Conservation (phyloP, 345 rosid species). For the Boechera divaricarpa region DNA sequence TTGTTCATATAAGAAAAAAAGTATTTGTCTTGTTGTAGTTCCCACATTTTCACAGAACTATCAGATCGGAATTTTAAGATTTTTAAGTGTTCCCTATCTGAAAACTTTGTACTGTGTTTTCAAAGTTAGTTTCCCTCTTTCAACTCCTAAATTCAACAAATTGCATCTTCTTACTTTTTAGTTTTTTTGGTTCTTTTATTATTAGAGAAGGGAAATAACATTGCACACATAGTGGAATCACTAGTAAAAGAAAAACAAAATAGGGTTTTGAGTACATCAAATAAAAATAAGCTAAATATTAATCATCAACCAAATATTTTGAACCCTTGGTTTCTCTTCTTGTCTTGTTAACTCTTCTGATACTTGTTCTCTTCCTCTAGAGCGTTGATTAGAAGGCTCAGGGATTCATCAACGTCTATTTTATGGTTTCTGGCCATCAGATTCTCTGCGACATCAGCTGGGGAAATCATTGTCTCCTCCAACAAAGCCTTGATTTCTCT, state of each 20-base stretch:
- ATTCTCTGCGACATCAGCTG: constrained; percentile 54
- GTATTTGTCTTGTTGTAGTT: constrained; percentile 23
- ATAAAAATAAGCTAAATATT: neutral
- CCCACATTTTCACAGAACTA: constrained; percentile 26
- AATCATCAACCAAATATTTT: constrained; percentile 24
- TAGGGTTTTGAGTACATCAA: neutral
- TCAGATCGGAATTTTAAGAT: constrained; percentile 25
- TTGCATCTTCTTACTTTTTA: neutral
- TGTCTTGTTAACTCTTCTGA: neutral
- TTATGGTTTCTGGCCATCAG: constrained; percentile 45
- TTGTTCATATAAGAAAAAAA: neutral
- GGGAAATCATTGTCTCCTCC: constrained; percentile 45
- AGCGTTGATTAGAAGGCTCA: constrained; percentile 40
- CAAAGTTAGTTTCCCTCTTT: neutral
- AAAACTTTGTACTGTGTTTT: neutral
- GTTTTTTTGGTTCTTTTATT: neutral
- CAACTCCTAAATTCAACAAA: neutral
- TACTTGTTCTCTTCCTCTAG: constrained; percentile 31
- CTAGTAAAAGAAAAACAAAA: neutral
- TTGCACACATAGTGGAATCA: neutral
- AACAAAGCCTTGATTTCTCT: constrained; percentile 38
- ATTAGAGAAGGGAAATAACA: neutral
- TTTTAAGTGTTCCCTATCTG: neutral
- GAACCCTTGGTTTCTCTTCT: constrained; percentile 21
- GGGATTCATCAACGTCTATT: constrained; percentile 34